Conservation (phyloP, 2,329 filamentous ascomycete species). For the Colletotrichum sp. region DNA sequence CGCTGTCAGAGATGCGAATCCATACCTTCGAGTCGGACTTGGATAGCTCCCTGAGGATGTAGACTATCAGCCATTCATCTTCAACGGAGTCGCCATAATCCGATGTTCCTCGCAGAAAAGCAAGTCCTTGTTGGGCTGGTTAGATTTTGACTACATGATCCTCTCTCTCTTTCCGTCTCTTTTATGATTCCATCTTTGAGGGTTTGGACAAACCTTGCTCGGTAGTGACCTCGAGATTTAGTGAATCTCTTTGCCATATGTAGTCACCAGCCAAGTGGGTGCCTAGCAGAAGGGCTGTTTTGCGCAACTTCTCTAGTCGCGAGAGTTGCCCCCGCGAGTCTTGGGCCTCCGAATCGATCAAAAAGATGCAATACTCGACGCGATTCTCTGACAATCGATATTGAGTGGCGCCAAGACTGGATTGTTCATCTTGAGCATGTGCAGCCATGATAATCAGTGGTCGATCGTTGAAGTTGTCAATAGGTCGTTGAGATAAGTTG, state of each 20-base stretch:
- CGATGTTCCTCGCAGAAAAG: constrained; percentile 77
- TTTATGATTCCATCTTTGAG: not conserved
- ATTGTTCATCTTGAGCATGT: not conserved
- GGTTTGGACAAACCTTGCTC: constrained; percentile 52
- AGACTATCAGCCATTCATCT: constrained; percentile 97
- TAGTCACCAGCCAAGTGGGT: constrained; percentile 77
- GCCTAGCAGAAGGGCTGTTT: constrained; percentile 66
- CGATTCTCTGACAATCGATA: constrained; percentile 76
- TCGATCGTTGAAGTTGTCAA: not conserved
- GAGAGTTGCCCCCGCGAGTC: constrained; percentile 63
- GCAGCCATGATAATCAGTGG: not conserved
- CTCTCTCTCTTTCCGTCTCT: not conserved
- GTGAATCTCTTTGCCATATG: constrained; percentile 91
- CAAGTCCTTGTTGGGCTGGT: constrained; percentile 42
- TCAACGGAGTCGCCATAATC: constrained; percentile 95
- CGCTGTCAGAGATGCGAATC: constrained; percentile 83
- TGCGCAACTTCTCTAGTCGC: constrained; percentile 75
- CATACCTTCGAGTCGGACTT: constrained; percentile 75
- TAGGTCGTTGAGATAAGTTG: not conserved
- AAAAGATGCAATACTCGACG: constrained; percentile 82
- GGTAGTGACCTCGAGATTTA: constrained; percentile 71
- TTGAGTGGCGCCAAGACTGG: not conserved
- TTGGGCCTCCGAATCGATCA: constrained; percentile 57
- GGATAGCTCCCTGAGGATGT: constrained; percentile 82
- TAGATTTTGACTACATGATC: not conserved